These are phyloP conservation scores for Xylariaceae sp. DNA, from an alignment of 2,329 filamentous ascomycete genomes.

Conservation along the genomic window DNA sequence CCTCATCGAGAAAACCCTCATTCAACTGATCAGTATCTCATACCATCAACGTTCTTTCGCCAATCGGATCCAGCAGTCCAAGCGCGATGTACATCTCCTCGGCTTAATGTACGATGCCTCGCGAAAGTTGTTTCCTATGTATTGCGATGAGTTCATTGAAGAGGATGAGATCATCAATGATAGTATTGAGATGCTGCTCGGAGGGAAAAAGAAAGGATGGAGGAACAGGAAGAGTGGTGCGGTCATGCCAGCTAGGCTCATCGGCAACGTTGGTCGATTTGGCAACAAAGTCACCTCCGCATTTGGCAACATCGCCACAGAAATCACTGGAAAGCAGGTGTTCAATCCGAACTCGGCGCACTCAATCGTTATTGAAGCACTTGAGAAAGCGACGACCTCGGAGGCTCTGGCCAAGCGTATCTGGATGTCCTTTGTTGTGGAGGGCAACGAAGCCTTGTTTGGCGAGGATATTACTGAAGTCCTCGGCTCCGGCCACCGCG, in stretches of 20 bases:
- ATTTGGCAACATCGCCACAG: slow-evolving; percentile 88
- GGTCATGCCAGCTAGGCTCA: slow-evolving; percentile 72
- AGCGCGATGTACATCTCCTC: slow-evolving; percentile 77
- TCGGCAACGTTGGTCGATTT: slow-evolving; percentile 71
- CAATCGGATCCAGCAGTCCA: slow-evolving; percentile 80
- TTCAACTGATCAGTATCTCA: slow-evolving; percentile 79
- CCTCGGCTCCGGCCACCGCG: slow-evolving; percentile 67
- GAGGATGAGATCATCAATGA: slow-evolving; percentile 93
- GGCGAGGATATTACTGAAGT: slow-evolving; percentile 84
- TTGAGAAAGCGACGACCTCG: slow-evolving; percentile 78
- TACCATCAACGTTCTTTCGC: slow-evolving; percentile 84
- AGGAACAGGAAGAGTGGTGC: slow-evolving; percentile 51
- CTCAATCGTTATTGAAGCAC: slow-evolving; percentile 80
- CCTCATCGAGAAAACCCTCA: slow-evolving; percentile 71
- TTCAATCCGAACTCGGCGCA: slow-evolving; percentile 91
- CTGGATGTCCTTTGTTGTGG: slow-evolving; percentile 97
- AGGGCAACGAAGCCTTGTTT: slow-evolving; percentile 76
- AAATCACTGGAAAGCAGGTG: slow-evolving; percentile 92
- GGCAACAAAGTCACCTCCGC: slow-evolving; percentile 92
- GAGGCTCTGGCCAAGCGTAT: slow-evolving; percentile 92
- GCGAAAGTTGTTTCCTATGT: slow-evolving; percentile 81
- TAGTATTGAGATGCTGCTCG: slow-evolving; percentile 66
- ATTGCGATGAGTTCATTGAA: slow-evolving; percentile 83
- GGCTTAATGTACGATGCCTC: slow-evolving; percentile 88
- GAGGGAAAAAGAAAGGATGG: slow-evolving; percentile 46